Evolutionary conservation across 345 rosid genomes (phyloP).

Genomic region (Leavenworthia alabamica): DNA sequence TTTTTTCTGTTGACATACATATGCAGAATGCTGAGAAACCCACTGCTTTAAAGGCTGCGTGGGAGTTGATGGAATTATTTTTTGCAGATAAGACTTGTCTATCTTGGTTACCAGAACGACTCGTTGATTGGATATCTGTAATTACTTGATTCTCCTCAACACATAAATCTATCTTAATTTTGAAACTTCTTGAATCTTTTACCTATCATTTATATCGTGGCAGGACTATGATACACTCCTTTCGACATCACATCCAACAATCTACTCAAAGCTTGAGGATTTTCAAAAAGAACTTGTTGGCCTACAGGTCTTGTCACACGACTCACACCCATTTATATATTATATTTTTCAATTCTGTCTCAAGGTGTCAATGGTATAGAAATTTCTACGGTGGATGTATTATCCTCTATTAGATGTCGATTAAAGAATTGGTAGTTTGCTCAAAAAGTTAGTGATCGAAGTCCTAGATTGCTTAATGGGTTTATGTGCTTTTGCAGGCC

Average conservation of each 20-base stretch:
- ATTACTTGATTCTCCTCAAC: constrained; percentile 29
- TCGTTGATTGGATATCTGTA: constrained; percentile 95
- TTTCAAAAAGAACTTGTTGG: constrained; percentile 65
- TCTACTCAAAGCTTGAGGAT: constrained; percentile 66
- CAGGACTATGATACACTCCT: constrained; percentile 82
- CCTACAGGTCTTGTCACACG: constrained; percentile 48
- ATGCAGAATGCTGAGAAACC: constrained; percentile 53
- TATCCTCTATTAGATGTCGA: background rate
- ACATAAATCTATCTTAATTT: background rate
- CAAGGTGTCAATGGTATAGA: background rate
- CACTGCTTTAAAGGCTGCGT: constrained; percentile 76
- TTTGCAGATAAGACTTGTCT: constrained; percentile 68
- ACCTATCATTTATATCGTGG: constrained; percentile 18
- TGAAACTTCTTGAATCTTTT: background rate
- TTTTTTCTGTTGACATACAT: background rate
- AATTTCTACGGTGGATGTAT: background rate
- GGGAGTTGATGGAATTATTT: constrained; percentile 92
- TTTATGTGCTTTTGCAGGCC: constrained; percentile 40
- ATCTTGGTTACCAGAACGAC: constrained; percentile 77
- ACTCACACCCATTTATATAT: background rate
- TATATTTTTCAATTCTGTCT: background rate
- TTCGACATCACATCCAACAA: constrained; percentile 47
- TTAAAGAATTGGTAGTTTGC: background rate
- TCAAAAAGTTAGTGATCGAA: background rate
- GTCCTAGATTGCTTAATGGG: background rate